A percentile compares a stretch with the other conserved stretches of the same genome.
Evolutionary conservation across 768 basidiomycete genomes (phyloP).

Genomic region (Imleria badia): DNA sequence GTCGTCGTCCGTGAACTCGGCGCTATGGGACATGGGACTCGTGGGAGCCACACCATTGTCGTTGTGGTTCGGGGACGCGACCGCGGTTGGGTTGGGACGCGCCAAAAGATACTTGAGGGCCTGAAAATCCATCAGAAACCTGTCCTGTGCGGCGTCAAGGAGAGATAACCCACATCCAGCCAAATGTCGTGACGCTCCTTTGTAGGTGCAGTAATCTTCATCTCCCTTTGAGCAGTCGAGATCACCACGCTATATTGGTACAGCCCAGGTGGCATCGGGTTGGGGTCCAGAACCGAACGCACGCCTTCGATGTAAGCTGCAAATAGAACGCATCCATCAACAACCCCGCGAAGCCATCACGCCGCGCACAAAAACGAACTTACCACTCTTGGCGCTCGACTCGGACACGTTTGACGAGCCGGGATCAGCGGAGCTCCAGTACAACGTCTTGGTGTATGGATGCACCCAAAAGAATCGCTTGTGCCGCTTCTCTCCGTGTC

Average conservation of each 20-base stretch:
- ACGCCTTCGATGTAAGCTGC: conserved; percentile 93
- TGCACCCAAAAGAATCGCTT: conserved; percentile 99
- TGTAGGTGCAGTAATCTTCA: conserved; percentile 97
- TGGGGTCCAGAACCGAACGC: conserved; percentile 88
- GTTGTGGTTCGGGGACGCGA: conserved; percentile 27
- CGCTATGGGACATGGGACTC: conserved; percentile 48
- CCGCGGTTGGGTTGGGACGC: conserved; percentile 50
- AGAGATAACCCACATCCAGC: conserved; percentile 66
- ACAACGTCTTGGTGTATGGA: conserved; percentile 96
- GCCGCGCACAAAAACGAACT: conserved; percentile 34
- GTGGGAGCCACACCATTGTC: conserved; percentile 38
- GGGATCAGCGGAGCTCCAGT: conserved; percentile 96
- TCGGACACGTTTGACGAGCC: conserved; percentile 85
- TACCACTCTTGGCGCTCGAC: conserved; percentile 96
- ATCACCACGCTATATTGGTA: conserved; percentile 92
- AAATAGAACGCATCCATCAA: conserved; percentile 4
- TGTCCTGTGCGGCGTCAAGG: conserved; percentile 1
- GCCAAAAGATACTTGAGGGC: conserved; percentile 89
- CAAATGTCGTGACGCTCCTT: conserved; percentile 97
- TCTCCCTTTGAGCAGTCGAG: conserved; percentile 90
- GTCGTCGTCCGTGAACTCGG: conserved; percentile 52
- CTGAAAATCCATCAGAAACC: conserved; percentile 40
- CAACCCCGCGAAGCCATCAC: conserved; percentile 6
- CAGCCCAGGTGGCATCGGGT: conserved; percentile 93
- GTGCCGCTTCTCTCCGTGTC: conserved; percentile 86